These are phyloP conservation scores for Myochromella boudieri DNA, from an alignment of 768 basidiomycete species.

Conservation along the genomic window DNA sequence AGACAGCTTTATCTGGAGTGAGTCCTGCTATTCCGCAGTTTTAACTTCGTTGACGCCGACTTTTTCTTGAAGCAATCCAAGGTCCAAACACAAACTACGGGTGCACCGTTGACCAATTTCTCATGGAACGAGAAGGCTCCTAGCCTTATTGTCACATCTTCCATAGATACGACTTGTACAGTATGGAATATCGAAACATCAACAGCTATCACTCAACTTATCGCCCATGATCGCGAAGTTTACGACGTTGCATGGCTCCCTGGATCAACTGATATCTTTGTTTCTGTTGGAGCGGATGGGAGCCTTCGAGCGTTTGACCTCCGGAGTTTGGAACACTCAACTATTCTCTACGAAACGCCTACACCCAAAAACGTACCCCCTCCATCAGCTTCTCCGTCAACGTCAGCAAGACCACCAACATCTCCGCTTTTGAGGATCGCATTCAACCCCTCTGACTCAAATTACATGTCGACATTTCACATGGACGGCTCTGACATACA, in stretches of 20 bases:
- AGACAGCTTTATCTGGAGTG: slow-evolving; percentile 81
- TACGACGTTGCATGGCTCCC: slow-evolving; percentile 99
- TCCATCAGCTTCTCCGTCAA: slow-evolving; percentile 54
- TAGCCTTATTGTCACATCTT: slow-evolving; percentile 91
- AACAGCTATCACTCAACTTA: slow-evolving; percentile 93
- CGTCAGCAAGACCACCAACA: slow-evolving; percentile 68
- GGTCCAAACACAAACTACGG: slow-evolving; percentile 78
- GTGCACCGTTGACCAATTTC: slow-evolving; percentile 93
- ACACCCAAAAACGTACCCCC: slow-evolving; percentile 71
- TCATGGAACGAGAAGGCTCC: slow-evolving; percentile 97
- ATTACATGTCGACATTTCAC: slow-evolving; percentile 97
- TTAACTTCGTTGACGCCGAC: slow-evolving; percentile 2
- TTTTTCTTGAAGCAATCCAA: slow-evolving; percentile 70
- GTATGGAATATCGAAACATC: slow-evolving; percentile 98
- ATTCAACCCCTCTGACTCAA: slow-evolving; percentile 89
- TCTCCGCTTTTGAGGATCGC: slow-evolving; percentile 84
- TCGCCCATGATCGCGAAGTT: slow-evolving; percentile 94
- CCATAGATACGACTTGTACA: slow-evolving; percentile 98
- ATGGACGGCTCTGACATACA: slow-evolving; percentile 89
- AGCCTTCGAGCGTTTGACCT: slow-evolving; percentile 95
- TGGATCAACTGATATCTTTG: slow-evolving; percentile 93
- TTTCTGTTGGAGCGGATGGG: slow-evolving; percentile 97
- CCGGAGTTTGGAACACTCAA: slow-evolving; percentile 94
- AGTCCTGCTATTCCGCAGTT: slow-evolving; percentile 27
- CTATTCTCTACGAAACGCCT: slow-evolving; percentile 94